Conservation (phyloP, 768 basidiomycete genomes). For the Boletus fagicola region DNA sequence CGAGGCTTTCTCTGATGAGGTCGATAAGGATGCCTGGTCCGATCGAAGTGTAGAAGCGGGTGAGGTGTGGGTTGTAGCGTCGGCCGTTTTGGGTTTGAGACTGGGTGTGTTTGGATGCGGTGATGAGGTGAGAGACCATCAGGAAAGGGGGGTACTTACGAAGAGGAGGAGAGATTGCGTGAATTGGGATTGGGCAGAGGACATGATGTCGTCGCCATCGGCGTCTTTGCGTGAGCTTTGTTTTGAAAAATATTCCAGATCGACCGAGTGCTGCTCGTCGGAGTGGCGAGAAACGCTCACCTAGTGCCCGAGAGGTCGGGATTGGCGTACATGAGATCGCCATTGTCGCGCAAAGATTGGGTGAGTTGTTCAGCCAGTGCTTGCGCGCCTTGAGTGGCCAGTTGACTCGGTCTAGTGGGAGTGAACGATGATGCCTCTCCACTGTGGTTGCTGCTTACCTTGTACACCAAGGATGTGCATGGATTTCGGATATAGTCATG, state of each 20-base stretch:
- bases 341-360: constrained; percentile 59
- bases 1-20: constrained; percentile 55
- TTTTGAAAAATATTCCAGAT: neutral
- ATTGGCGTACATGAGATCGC: constrained; percentile 72
- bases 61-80: constrained; percentile 71
- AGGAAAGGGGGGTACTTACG: constrained; percentile 42
- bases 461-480: constrained; percentile 70
- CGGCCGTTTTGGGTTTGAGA: constrained; percentile 78
- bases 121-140: neutral
- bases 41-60: constrained; percentile 73
- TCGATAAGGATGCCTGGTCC: constrained; percentile 51
- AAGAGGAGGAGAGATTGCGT: constrained; percentile 80
- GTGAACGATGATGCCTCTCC: neutral
- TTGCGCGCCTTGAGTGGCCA: constrained; percentile 48
- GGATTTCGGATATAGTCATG: constrained; percentile 58
- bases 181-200: constrained; percentile 66
- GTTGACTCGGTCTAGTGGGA: constrained; percentile 60
- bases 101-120: constrained; percentile 36
- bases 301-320: constrained; percentile 42
- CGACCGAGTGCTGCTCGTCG: neutral
- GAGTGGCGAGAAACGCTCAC: constrained; percentile 28
- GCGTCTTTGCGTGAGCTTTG: constrained; percentile 36
- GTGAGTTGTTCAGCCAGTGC: constrained; percentile 72
- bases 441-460: constrained; percentile 43
- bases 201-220: constrained; percentile 63